Percentiles rank a stretch among this genome's conserved stretches.
phyloP scores from a whole-genome alignment of 768 basidiomycete species.

The Trametes gibbosa region DNA sequence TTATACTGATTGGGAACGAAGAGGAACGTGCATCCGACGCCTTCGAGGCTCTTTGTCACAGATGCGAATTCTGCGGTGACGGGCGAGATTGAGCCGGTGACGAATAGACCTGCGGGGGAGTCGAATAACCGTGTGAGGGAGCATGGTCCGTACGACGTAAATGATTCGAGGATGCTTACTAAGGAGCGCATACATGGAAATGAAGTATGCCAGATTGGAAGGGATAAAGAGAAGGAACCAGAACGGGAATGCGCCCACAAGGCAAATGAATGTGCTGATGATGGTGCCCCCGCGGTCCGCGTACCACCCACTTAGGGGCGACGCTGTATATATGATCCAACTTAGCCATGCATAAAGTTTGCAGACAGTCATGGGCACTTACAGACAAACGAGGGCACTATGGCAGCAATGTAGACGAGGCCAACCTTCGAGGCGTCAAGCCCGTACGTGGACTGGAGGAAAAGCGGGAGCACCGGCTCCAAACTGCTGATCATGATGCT shows the following conservation, averaged over 20 bases:
- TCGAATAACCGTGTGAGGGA: neutral
- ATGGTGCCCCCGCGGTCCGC: conserved; percentile 57
- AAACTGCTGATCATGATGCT: conserved; percentile 26
- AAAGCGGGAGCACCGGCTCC: conserved; percentile 37
- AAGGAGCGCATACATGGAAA: conserved; percentile 48
- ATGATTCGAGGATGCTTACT: conserved; percentile 39
- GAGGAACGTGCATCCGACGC: conserved; percentile 59
- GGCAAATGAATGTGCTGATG: conserved; percentile 46
- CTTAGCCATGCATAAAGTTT: neutral
- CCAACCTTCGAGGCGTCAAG: conserved; percentile 47
- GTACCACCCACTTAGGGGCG: conserved; percentile 56
- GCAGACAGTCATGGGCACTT: conserved; percentile 22
- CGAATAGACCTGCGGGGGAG: conserved; percentile 51
- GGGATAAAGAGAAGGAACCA: conserved; percentile 52
- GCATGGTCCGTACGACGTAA: neutral
- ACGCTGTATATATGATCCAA: conserved; percentile 39
- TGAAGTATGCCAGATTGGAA: conserved; percentile 45
- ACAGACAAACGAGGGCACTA: conserved; percentile 67
- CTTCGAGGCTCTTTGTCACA: conserved; percentile 52
- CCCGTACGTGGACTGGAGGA: conserved; percentile 33
- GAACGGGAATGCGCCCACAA: conserved; percentile 62
- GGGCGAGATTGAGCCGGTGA: conserved; percentile 57
- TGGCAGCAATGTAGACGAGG: conserved; percentile 62
- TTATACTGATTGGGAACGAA: neutral
- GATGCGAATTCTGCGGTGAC: conserved; percentile 65